phyloP scores from a whole-genome alignment of 441 rosid genomes.

The Flueggea neowawraea region DNA sequence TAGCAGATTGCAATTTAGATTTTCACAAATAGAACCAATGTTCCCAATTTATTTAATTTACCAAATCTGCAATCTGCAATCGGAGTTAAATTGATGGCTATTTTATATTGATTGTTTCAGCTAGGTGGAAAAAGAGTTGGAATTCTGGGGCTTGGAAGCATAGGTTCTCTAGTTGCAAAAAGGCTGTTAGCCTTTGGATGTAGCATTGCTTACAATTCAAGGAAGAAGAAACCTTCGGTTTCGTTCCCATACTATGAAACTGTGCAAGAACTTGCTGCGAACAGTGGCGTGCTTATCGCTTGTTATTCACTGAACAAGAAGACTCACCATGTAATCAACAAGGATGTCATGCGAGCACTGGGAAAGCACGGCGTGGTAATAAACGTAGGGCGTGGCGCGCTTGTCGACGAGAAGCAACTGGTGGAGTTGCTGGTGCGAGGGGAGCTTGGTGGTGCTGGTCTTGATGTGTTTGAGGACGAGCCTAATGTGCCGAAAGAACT shows the following conservation, averaged over 20 bases:
- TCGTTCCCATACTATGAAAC: slow-evolving; percentile 15
- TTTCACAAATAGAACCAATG: too few relatives aligned
- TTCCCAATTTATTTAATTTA: too few relatives aligned
- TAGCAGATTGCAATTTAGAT: too few relatives aligned
- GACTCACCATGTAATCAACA: slow-evolving; percentile 23
- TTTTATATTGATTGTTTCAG: too few relatives aligned
- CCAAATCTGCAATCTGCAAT: too few relatives aligned
- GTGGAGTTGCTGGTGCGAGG: slow-evolving; percentile 22
- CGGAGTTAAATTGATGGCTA: too few relatives aligned
- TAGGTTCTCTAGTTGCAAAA: too few relatives aligned
- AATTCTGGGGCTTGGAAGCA: too few relatives aligned
- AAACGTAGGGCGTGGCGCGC: slow-evolving; percentile 31
- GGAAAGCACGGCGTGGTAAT: slow-evolving; percentile 29
- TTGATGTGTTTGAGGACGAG: slow-evolving; percentile 35
- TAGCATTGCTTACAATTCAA: too few relatives aligned
- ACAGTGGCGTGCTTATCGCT: slow-evolving; percentile 23
- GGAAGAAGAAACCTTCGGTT: not conserved
- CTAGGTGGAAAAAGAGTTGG: too few relatives aligned
- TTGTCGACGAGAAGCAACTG: slow-evolving; percentile 30
- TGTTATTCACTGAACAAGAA: slow-evolving; percentile 20
- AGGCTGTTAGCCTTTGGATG: too few relatives aligned
- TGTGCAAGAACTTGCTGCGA: slow-evolving; percentile 17
- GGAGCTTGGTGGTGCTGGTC: slow-evolving; percentile 29
- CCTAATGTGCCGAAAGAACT: slow-evolving; percentile 27
- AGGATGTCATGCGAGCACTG: slow-evolving; percentile 21